These are phyloP conservation scores for Carex parvula DNA, from an alignment of 176 grass and related monocot genomes.

Conservation along the genomic window DNA sequence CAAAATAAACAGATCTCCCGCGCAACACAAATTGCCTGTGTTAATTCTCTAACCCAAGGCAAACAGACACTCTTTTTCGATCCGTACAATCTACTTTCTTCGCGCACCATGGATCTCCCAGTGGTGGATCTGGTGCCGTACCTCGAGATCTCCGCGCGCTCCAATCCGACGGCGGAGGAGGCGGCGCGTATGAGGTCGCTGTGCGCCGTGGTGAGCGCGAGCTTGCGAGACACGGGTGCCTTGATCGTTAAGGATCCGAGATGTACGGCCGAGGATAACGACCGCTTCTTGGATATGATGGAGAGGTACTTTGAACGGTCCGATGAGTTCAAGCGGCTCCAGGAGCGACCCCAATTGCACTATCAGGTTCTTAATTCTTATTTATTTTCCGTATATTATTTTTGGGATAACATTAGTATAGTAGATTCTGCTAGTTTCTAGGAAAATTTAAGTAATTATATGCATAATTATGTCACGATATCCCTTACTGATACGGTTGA, in stretches of 20 bases:
- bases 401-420: neutral
- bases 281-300: constrained; percentile 90
- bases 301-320: constrained; percentile 84
- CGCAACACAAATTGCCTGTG: neutral
- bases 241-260: constrained; percentile 92
- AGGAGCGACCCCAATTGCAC: constrained; percentile 84
- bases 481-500: neutral
- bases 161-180: constrained; percentile 10
- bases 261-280: constrained; percentile 83
- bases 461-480: neutral
- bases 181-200: constrained; percentile 45
- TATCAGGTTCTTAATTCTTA: constrained; percentile 51
- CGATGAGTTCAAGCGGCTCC: constrained; percentile 75
- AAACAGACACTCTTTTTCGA: neutral
- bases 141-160: constrained; percentile 30
- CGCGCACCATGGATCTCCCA: constrained; percentile 56
- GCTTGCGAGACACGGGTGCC: constrained; percentile 77
- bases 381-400: neutral
- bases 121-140: constrained; percentile 88
- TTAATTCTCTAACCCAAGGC: neutral
- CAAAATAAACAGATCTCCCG: constrained; percentile 37
- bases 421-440: neutral
- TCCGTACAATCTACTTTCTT: neutral
- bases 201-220: constrained; percentile 72
- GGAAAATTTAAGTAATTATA: constrained; percentile 1